phyloP scores from a whole-genome alignment of 2,329 filamentous ascomycete species.

The Colletotrichum scovillei region DNA sequence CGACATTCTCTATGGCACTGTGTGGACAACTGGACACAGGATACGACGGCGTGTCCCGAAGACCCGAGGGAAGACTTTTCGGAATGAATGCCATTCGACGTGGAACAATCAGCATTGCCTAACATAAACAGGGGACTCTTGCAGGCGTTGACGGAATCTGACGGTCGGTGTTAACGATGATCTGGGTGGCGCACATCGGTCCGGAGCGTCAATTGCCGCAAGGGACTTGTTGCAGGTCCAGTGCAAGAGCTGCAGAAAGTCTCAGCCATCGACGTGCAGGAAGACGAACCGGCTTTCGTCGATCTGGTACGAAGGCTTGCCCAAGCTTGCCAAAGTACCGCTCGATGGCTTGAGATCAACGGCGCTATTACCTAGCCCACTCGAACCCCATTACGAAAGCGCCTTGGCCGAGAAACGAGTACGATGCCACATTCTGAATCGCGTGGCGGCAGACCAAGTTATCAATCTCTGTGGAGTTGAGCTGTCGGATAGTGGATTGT shows the following conservation, averaged over 20 bases:
- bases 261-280: background rate
- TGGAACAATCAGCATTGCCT: background rate
- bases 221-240: background rate
- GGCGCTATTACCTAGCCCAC: background rate
- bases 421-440: slow-evolving; percentile 3
- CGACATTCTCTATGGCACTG: background rate
- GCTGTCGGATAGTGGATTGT: background rate
- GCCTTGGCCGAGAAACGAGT: background rate
- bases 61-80: background rate
- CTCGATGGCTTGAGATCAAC: background rate
- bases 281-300: background rate
- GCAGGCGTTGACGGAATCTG: background rate
- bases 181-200: background rate
- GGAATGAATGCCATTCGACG: background rate
- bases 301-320: background rate
- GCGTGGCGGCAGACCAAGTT: slow-evolving; percentile 5
- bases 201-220: background rate
- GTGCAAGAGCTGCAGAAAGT: background rate
- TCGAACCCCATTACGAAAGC: slow-evolving; percentile 1
- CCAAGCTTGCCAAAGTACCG: background rate
- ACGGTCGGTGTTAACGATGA: background rate
- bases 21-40: background rate
- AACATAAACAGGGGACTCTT: background rate
- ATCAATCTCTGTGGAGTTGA: slow-evolving; percentile 17
- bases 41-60: background rate